Evolutionary conservation across 108 stramenopile genomes (phyloP), one percentile per base, ranked within the genome.

Genomic region (Phaeodactylum tricornutum): DNA sequence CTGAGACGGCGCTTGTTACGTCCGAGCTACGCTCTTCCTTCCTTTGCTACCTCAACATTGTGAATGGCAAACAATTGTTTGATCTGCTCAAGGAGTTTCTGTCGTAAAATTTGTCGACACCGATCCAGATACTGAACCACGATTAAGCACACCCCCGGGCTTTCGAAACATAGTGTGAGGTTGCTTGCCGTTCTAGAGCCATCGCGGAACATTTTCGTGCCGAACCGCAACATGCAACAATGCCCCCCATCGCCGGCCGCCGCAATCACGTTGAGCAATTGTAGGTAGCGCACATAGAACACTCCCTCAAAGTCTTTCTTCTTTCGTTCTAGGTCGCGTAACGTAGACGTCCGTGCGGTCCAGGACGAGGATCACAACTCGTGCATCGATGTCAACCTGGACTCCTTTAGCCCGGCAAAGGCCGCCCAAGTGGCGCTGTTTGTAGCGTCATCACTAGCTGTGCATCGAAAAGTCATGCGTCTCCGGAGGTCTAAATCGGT

Each of bases 151-250:
- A 55, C 53, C 6, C 72, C 74, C 14, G 34, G 30, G 29, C 42
- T 78, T 19, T 71, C 74, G 35, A 85, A 81, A 31, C 62, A 53
- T 6, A 85, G 45, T 21, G 79, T 66, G 66, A 85, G 65, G 47
- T n/a, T n/a, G n/a, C n/a, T 75, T 81, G 8, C 84, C 84, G 50
- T 78, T 70, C 68, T 81, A 75, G 8, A 66, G 64, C 41, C 62
- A 36, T 9, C 22, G 43, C 33, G 48, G 46, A 15, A 59, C 46
- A 32, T 79, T 65, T 6, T 71, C 43, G 20, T 61, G 39, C 9
- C 66, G 47, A 20, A 86, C 59, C 2, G 81, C 84, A 0, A 86
- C 32, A 49, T 81, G 84, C 49, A 86, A 59, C 55, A 69, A 60
- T 25, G 67, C n/a, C n/a, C 59, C 24, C 64, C 69, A 46, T 81